phyloP scores from a whole-genome alignment of 2,329 filamentous ascomycete species.

The Onygenales sp. region DNA sequence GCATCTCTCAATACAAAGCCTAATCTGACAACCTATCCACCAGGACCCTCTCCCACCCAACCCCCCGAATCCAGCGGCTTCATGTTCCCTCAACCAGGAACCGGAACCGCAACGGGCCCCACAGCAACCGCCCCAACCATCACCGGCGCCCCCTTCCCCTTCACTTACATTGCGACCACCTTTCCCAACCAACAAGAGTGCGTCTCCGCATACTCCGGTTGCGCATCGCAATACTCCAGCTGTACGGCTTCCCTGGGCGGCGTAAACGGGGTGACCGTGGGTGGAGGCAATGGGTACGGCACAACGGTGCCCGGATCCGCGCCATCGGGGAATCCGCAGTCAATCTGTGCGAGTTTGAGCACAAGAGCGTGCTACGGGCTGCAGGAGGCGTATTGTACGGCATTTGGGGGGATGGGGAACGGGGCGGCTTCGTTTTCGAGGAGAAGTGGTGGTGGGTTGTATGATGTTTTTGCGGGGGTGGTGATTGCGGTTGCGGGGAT shows the following conservation, averaged over 20 bases:
- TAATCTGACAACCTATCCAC: constrained; percentile 6
- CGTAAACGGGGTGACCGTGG: constrained; percentile 44
- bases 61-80: constrained; percentile 20
- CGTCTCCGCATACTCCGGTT: constrained; percentile 45
- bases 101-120: constrained; percentile 6
- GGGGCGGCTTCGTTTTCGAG: constrained; percentile 6
- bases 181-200: constrained; percentile 44
- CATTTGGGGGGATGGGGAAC: constrained; percentile 23
- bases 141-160: constrained; percentile 42
- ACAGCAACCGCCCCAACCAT: constrained; percentile 33
- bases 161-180: constrained; percentile 44
- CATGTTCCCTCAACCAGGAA: constrained; percentile 25
- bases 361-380: constrained; percentile 39
- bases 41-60: constrained; percentile 13
- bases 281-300: constrained; percentile 37
- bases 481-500: constrained; percentile 38
- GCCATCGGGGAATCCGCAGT: constrained; percentile 30
- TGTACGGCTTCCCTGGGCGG: constrained; percentile 39
- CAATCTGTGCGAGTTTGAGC: constrained; percentile 40
- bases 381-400: constrained; percentile 36
- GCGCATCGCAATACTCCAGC: constrained; percentile 37
- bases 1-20: background rate
- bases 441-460: constrained; percentile 21
- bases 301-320: constrained; percentile 39
- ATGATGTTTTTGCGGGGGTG: constrained; percentile 33